A percentile compares a stretch with the other conserved stretches of the same genome.
Evolutionary conservation across 257 asterid species (phyloP).

Genomic region (Leonotis leonurus): DNA sequence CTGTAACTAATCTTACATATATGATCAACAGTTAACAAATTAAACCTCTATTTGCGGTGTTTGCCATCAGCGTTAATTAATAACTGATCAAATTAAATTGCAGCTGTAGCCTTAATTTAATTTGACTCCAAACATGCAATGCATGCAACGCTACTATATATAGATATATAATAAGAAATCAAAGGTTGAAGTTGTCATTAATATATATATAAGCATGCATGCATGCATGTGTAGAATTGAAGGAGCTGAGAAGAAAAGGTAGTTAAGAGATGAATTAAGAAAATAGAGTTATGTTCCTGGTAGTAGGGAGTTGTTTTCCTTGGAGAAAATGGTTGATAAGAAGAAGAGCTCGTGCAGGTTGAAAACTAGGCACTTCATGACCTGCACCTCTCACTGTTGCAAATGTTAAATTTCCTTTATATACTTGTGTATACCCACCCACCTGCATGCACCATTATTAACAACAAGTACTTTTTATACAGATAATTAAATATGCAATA

Average conservation of each 20-base stretch:
- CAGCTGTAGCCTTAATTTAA: too few species aligned
- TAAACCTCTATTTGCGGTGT: too few species aligned
- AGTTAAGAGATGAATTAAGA: neutral
- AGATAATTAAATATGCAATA: constrained; percentile 14
- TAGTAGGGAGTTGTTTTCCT: constrained; percentile 40
- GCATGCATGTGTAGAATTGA: too few species aligned
- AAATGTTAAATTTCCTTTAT: constrained; percentile 48
- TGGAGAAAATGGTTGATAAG: constrained; percentile 46
- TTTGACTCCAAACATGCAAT: too few species aligned
- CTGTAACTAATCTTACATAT: too few species aligned
- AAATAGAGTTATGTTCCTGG: neutral
- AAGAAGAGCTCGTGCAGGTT: constrained; percentile 57
- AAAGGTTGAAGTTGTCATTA: too few species aligned
- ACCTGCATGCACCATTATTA: constrained; percentile 31
- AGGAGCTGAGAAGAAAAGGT: neutral
- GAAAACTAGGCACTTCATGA: constrained; percentile 76
- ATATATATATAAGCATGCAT: too few species aligned
- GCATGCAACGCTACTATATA: too few species aligned
- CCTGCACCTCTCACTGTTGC: constrained; percentile 79
- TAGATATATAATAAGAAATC: too few species aligned
- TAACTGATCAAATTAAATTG: too few species aligned
- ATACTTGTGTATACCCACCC: constrained; percentile 60
- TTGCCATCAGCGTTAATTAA: too few species aligned
- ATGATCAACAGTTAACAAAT: too few species aligned
- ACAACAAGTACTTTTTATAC: constrained; percentile 14